Evolutionary conservation across 2,329 filamentous ascomycete genomes (phyloP).

Genomic region (Incumbomyces delicatus): DNA sequence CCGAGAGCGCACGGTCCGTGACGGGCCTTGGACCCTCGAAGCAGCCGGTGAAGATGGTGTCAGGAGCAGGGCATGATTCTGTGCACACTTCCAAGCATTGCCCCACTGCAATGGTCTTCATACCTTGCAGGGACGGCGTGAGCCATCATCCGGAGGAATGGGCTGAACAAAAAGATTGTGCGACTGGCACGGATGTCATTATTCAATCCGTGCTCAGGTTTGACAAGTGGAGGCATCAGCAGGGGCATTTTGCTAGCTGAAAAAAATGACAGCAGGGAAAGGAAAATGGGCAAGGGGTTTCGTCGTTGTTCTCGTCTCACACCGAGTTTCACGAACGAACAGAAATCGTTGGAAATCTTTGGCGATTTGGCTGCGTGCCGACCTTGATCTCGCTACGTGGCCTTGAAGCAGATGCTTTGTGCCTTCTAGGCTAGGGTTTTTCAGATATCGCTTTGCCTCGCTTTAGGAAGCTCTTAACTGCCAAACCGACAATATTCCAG

Average conservation of each 20-base stretch:
- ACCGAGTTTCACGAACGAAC: too few species aligned
- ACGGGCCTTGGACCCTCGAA: constrained; percentile 37
- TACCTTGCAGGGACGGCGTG: constrained; percentile 53
- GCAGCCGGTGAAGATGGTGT: constrained; percentile 44
- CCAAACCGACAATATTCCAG: too few species aligned
- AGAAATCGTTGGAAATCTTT: too few species aligned
- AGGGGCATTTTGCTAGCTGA: constrained; percentile 5
- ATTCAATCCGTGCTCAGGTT: constrained; percentile 30
- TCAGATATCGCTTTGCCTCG: too few species aligned
- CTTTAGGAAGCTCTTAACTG: too few species aligned
- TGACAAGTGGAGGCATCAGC: constrained; percentile 31
- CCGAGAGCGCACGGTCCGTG: constrained; percentile 47
- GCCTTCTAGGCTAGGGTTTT: too few species aligned
- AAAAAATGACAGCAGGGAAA: background rate
- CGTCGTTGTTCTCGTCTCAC: too few species aligned
- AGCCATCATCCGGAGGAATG: constrained; percentile 57
- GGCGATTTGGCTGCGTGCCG: too few species aligned
- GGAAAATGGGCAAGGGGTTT: too few species aligned
- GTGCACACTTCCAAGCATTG: constrained; percentile 51
- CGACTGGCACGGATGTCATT: constrained; percentile 16
- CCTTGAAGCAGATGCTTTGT: too few species aligned
- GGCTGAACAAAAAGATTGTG: constrained; percentile 49
- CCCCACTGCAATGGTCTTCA: constrained; percentile 59
- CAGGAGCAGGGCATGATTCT: constrained; percentile 57
- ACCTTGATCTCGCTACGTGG: too few species aligned